These are phyloP conservation scores for Fraxinus quadrangulata DNA, from an alignment of 257 asterid species.

Conservation along the genomic window DNA sequence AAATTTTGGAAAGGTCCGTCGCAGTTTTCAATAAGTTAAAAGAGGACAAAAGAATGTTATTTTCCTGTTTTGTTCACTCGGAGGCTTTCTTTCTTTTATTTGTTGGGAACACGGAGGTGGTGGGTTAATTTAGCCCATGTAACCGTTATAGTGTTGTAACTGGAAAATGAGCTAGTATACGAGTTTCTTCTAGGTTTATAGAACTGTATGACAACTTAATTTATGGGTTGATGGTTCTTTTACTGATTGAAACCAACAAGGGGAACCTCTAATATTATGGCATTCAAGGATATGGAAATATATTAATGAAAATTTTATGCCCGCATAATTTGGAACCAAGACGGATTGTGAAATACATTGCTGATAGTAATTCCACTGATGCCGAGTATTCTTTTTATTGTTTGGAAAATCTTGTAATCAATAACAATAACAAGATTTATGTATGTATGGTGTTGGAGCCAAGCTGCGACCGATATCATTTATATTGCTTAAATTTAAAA, in stretches of 20 bases:
- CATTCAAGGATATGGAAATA: not conserved
- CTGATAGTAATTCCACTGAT: too few relatives aligned
- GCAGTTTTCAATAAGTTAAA: not conserved
- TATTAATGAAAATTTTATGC: not conserved
- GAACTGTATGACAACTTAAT: not conserved
- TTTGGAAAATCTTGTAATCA: not conserved
- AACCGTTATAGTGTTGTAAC: not conserved
- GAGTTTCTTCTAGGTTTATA: not conserved
- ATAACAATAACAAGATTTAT: too few relatives aligned
- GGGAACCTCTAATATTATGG: not conserved
- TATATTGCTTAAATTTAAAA: not conserved
- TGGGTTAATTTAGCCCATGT: not conserved
- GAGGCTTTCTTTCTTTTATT: not conserved
- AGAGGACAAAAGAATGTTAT: not conserved
- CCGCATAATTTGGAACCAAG: not conserved
- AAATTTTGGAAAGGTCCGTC: not conserved
- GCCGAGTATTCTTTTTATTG: not conserved
- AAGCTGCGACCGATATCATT: not conserved
- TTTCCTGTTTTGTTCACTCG: too few relatives aligned
- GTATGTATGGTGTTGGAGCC: not conserved
- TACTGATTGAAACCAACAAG: not conserved
- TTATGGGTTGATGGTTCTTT: not conserved
- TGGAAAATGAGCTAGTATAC: not conserved
- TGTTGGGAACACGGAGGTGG: not conserved
- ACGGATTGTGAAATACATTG: not conserved